Evolutionary conservation across 495 filamentous ascomycete species (phyloP), one percentile per base, ranked within the genome.

Genomic region (Elaphomyces granulatus): DNA sequence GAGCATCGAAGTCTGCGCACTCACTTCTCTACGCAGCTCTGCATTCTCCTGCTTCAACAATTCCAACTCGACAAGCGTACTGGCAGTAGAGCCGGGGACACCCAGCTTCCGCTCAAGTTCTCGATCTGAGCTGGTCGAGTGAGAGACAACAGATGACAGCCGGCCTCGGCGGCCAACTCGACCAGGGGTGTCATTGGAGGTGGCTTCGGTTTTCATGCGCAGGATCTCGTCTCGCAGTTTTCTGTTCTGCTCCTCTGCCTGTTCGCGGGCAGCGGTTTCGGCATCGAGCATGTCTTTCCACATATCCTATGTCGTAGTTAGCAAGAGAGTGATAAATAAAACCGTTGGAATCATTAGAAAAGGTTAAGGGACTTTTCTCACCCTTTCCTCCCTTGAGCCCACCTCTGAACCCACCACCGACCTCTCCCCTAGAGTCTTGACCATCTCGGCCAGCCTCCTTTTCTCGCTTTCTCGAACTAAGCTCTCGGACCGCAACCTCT

Each of bases 241-340:
- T 37, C 78, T 77, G 43, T 87, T 87, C 39, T 94, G 87, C 20
- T 88, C 81, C 37, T 95, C 86, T 15, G 82, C 74, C 55, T 94
- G 84, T 57, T 95, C 90, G 30, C 90, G 75, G 38, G 87, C 74
- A 1, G 83, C 76, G 4, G 83, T 88, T 55, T 96, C 90, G 34
- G 87, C 81, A 48, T 95, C 85, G n/a, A 94, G 70, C 48, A 95
- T 75, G 51, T 98, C 88, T 53, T 88, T 90, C 79, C 82, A 92
- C 61, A 94, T 87, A 36, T 87, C 81, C 68, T 72, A 23, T 16
- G 3, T 14, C 8, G 8, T 10, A 23, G 23, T 37, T 21, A 42
- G 32, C 6, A 19, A 20, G 10, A 37, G 36, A 32, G 20, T 23
- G 12, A 28, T 28, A 28, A 12, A n/a, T n/a, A n/a, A n/a, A n/a